phyloP scores from a whole-genome alignment of 805 yeast genomes.

The Candida vartiovaarae region DNA sequence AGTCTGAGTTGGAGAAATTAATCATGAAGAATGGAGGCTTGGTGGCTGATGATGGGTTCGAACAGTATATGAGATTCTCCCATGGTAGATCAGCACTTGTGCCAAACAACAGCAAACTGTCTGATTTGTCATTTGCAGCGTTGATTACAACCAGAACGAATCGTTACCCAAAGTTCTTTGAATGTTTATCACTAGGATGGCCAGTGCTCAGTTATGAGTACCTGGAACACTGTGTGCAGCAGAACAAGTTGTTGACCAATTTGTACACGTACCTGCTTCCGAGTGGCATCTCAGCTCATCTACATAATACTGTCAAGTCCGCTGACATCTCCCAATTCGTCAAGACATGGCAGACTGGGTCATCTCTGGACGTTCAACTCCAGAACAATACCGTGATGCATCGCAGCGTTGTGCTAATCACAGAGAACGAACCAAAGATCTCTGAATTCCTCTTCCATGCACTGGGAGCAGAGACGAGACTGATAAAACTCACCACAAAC shows the following conservation, averaged over 20 bases:
- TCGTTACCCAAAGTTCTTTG: conserved; percentile 71
- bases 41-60: conserved; percentile 29
- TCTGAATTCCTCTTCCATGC: conserved; percentile 38
- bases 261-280: conserved; percentile 49
- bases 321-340: conserved; percentile 40
- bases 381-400: conserved; percentile 27
- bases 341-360: conserved; percentile 27
- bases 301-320: conserved; percentile 37
- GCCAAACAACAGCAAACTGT: conserved; percentile 7
- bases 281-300: conserved; percentile 55
- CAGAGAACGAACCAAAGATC: conserved; percentile 20
- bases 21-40: conserved; percentile 40
- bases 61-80: conserved; percentile 1
- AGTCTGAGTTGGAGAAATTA: conserved; percentile 23
- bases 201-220: conserved; percentile 63
- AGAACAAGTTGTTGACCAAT: conserved; percentile 20
- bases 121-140: conserved; percentile 48
- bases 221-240: conserved; percentile 41
- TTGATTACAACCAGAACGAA: conserved; percentile 44
- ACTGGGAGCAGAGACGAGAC: conserved; percentile 32
- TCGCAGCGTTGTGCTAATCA: conserved; percentile 15
- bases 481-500: conserved; percentile 5
- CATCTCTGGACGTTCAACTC: conserved; percentile 34
- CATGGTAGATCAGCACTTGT: conserved; percentile 2
- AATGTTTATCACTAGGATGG: conserved; percentile 78